These are phyloP conservation scores for Suillus sp. DNA, from an alignment of 768 basidiomycete genomes.

Conservation along the genomic window DNA sequence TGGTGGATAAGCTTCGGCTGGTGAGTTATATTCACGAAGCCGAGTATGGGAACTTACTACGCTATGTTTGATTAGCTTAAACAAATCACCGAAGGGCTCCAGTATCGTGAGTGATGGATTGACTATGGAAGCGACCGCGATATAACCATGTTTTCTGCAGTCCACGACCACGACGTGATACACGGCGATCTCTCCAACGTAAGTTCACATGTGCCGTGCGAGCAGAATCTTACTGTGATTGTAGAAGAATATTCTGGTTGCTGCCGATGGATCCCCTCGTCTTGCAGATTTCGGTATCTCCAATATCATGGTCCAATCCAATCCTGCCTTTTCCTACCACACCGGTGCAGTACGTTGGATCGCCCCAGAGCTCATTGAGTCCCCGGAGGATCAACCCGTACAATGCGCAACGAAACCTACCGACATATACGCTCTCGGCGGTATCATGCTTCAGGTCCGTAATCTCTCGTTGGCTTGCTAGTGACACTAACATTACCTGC, in stretches of 20 bases:
- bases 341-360: slow-evolving; percentile 19
- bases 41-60: background rate
- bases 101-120: slow-evolving; percentile 35
- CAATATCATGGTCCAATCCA: slow-evolving; percentile 38
- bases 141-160: slow-evolving; percentile 4
- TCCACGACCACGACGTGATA: slow-evolving; percentile 11
- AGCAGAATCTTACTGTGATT: background rate
- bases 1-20: slow-evolving; percentile 38
- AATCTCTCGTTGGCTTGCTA: background rate
- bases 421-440: slow-evolving; percentile 25
- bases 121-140: background rate
- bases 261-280: slow-evolving; percentile 9
- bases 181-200: slow-evolving; percentile 18
- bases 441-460: slow-evolving; percentile 24
- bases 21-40: slow-evolving; percentile 24
- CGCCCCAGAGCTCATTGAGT: slow-evolving; percentile 21
- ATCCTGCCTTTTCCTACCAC: slow-evolving; percentile 26
- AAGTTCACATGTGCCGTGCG: background rate
- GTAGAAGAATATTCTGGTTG: slow-evolving; percentile 16
- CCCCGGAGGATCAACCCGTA: background rate
- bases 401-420: slow-evolving; percentile 16
- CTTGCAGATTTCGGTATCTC: slow-evolving; percentile 47
- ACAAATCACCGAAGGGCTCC: slow-evolving; percentile 42
- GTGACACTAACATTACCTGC: background rate
- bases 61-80: slow-evolving; percentile 30